These are phyloP conservation scores for Cladosporium sp. DNA, from an alignment of 2,329 filamentous ascomycete genomes.

Conservation along the genomic window DNA sequence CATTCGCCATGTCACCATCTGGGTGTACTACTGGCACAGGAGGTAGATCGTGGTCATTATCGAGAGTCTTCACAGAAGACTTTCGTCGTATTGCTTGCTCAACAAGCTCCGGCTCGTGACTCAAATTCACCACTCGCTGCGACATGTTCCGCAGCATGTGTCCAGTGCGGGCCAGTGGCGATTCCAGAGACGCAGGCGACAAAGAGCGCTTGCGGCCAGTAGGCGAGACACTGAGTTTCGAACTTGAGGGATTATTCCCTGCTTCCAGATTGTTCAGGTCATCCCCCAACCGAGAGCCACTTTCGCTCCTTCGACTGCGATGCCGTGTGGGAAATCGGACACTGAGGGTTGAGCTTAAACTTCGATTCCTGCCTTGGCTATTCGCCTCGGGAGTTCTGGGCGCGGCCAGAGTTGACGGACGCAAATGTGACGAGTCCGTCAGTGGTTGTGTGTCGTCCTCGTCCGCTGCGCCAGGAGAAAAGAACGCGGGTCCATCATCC, in stretches of 20 bases:
- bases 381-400: conserved; percentile 38
- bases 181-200: conserved; percentile 39
- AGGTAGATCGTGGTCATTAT: conserved; percentile 1
- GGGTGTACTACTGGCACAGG: conserved; percentile 38
- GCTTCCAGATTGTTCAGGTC: conserved; percentile 59
- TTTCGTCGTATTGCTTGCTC: conserved; percentile 66
- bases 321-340: conserved; percentile 47
- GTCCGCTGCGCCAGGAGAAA: conserved; percentile 39
- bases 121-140: conserved; percentile 95
- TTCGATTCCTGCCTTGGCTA: conserved; percentile 43
- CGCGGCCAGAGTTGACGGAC: conserved; percentile 52
- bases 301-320: conserved; percentile 27
- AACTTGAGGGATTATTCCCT: conserved; percentile 49
- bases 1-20: conserved; percentile 13
- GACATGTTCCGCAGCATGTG: conserved; percentile 69
- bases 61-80: conserved; percentile 43
- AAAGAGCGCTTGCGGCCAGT: conserved; percentile 44
- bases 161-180: conserved; percentile 46
- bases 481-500: conserved; percentile 51
- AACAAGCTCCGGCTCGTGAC: conserved; percentile 76
- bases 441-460: conserved; percentile 58
- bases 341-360: conserved; percentile 44
- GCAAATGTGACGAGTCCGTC: conserved; percentile 53
- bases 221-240: conserved; percentile 54
- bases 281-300: conserved; percentile 54